Percentiles rank a stretch among this genome's conserved stretches.
phyloP scores from a whole-genome alignment of 805 yeast genomes.

The Starmera dryadoides region DNA sequence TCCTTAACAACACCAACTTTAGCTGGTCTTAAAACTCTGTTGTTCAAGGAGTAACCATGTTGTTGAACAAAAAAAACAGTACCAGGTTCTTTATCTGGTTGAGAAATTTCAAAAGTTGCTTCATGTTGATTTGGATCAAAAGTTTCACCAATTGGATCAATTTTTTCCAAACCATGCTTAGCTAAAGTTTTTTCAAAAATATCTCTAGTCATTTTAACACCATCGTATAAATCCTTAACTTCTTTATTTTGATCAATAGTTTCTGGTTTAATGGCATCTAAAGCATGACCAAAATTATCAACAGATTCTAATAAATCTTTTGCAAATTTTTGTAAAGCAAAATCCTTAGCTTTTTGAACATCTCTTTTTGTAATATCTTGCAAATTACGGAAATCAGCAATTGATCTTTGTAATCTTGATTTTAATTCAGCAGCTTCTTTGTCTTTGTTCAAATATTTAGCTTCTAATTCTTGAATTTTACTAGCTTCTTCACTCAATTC shows the following conservation, averaged over 20 bases:
- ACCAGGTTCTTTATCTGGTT: conserved; percentile 47
- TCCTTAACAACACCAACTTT: conserved; percentile 50
- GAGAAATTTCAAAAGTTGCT: conserved; percentile 46
- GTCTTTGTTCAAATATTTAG: conserved; percentile 11
- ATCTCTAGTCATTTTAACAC: conserved; percentile 42
- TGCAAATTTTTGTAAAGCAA: conserved; percentile 22
- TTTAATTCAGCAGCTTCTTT: conserved; percentile 18
- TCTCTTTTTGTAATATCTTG: conserved; percentile 23
- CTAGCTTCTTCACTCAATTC: conserved; percentile 10
- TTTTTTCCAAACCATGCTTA: conserved; percentile 41
- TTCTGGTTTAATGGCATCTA: conserved; percentile 16
- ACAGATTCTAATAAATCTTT: conserved; percentile 21
- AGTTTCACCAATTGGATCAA: conserved; percentile 40
- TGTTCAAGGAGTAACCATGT: conserved; percentile 42
- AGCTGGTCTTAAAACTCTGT: conserved; percentile 49
- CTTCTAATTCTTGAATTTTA: conserved; percentile 1
- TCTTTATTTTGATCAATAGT: conserved; percentile 24
- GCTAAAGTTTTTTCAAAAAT: conserved; percentile 42
- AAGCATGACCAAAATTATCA: conserved; percentile 23
- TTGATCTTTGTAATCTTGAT: conserved; percentile 18
- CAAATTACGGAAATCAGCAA: conserved; percentile 23
- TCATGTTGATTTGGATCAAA: conserved; percentile 50
- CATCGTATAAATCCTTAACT: conserved; percentile 42
- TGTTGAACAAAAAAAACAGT: conserved; percentile 49
- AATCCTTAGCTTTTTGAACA: conserved; percentile 21